Conservation (phyloP, 345 rosid genomes). For the Geranium rotundifolium region DNA sequence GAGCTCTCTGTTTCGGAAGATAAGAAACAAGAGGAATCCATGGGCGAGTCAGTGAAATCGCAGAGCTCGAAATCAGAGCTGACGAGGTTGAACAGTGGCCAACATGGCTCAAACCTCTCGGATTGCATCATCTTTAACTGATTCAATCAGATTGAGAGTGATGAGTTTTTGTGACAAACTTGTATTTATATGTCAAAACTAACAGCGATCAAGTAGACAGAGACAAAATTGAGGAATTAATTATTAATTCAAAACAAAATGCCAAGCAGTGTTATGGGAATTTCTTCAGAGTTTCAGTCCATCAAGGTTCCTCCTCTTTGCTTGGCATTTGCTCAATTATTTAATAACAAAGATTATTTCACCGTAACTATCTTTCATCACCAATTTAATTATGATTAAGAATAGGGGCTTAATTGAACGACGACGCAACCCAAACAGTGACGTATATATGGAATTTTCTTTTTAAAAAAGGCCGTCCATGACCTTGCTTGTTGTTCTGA, state of each 20-base stretch:
- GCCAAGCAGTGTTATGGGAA: not conserved
- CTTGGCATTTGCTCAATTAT: constrained; percentile 3
- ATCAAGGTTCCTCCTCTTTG: constrained; percentile 9
- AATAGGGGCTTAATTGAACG: no score
- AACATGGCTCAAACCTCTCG: not conserved
- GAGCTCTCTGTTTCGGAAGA: constrained; percentile 6
- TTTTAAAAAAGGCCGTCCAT: not conserved
- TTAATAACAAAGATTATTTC: not conserved
- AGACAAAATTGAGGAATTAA: not conserved
- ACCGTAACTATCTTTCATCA: not conserved
- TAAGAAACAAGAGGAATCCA: not conserved
- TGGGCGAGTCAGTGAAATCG: not conserved
- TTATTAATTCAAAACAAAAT: not conserved
- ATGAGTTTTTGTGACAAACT: not conserved
- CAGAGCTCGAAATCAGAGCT: not conserved
- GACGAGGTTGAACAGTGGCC: not conserved
- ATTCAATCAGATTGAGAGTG: not conserved
- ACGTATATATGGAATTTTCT: no score
- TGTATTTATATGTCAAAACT: not conserved
- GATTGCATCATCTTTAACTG: constrained; percentile 7
- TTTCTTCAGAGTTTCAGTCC: constrained; percentile 2
- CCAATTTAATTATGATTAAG: not conserved
- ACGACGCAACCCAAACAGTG: no score
- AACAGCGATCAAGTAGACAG: no score
- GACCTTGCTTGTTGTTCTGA: not conserved